phyloP scores from a whole-genome alignment of 768 basidiomycete species.

The Cubamyces lactineus region DNA sequence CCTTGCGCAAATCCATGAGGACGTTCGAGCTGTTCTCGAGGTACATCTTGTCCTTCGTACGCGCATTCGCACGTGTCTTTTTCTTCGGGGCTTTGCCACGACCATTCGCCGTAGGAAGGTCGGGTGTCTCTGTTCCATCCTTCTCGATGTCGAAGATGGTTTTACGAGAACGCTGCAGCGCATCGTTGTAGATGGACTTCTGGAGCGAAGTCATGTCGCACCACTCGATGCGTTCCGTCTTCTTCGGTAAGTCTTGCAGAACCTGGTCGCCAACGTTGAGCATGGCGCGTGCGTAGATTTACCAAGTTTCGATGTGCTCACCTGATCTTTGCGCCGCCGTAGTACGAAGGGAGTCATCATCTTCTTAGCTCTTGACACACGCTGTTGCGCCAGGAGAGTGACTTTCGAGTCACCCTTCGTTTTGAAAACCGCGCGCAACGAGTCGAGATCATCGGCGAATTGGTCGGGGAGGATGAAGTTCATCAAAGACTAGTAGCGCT shows the following conservation, averaged over 20 bases:
- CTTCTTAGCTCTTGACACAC: slow-evolving; percentile 93
- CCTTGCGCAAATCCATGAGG: slow-evolving; percentile 96
- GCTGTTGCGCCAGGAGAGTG: slow-evolving; percentile 86
- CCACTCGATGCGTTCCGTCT: slow-evolving; percentile 92
- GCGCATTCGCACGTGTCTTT: slow-evolving; percentile 46
- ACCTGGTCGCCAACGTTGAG: slow-evolving; percentile 52
- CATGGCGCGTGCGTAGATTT: background rate
- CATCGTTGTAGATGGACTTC: slow-evolving; percentile 80
- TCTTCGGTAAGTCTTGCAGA: slow-evolving; percentile 88
- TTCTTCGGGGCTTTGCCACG: slow-evolving; percentile 43
- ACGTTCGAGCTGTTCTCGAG: slow-evolving; percentile 89
- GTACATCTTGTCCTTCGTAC: slow-evolving; percentile 67
- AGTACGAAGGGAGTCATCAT: slow-evolving; percentile 99
- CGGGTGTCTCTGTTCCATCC: slow-evolving; percentile 36
- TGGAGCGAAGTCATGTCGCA: slow-evolving; percentile 91
- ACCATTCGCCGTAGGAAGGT: slow-evolving; percentile 33
- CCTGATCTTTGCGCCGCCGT: slow-evolving; percentile 95
- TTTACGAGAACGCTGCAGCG: slow-evolving; percentile 82
- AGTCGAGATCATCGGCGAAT: slow-evolving; percentile 76
- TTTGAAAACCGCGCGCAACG: slow-evolving; percentile 94
- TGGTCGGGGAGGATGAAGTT: slow-evolving; percentile 96
- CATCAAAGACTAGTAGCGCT: slow-evolving; percentile 76
- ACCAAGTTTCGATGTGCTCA: slow-evolving; percentile 31
- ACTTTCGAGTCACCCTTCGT: slow-evolving; percentile 91
- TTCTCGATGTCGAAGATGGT: slow-evolving; percentile 61